A percentile compares a stretch with the other conserved stretches of the same genome.
Conservation (phyloP, 768 basidiomycete species). For the Boletus eberwhitei region DNA sequence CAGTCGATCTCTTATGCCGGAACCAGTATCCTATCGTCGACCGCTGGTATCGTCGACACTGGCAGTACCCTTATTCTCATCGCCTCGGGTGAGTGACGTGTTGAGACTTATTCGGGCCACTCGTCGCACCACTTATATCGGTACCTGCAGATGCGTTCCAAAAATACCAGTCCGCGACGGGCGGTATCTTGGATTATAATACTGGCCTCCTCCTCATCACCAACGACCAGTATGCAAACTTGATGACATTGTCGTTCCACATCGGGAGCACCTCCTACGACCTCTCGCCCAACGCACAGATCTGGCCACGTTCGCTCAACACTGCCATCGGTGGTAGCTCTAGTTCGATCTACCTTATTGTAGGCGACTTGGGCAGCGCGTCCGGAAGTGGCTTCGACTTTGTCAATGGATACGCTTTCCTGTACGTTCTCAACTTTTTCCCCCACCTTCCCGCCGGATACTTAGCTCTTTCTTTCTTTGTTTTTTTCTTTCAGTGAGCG, state of each 20-base stretch:
- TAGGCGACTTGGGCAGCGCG: slow-evolving; percentile 14
- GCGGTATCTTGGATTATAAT: slow-evolving; percentile 20
- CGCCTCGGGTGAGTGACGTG: slow-evolving; percentile 14
- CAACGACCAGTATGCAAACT: slow-evolving; percentile 18
- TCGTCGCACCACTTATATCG: not conserved
- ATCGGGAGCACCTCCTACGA: slow-evolving; percentile 14
- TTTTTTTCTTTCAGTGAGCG: not conserved
- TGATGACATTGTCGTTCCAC: slow-evolving; percentile 25
- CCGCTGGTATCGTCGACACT: slow-evolving; percentile 36
- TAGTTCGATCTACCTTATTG: slow-evolving; percentile 27
- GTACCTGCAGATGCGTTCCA: slow-evolving; percentile 22
- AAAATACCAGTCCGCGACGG: slow-evolving; percentile 22
- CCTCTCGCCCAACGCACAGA: slow-evolving; percentile 28
- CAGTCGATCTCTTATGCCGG: slow-evolving; percentile 29
- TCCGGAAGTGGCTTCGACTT: slow-evolving; percentile 17
- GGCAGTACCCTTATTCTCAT: slow-evolving; percentile 32
- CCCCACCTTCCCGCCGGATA: not conserved
- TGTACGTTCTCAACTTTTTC: not conserved
- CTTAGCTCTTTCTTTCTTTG: not conserved
- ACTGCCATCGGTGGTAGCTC: slow-evolving; percentile 24
- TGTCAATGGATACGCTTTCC: slow-evolving; percentile 16
- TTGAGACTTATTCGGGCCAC: not conserved
- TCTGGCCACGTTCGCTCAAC: slow-evolving; percentile 34
- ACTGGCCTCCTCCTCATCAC: slow-evolving; percentile 31
- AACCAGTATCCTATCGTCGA: slow-evolving; percentile 19